Conservation (phyloP, 345 rosid genomes). For the Citrus maxima region DNA sequence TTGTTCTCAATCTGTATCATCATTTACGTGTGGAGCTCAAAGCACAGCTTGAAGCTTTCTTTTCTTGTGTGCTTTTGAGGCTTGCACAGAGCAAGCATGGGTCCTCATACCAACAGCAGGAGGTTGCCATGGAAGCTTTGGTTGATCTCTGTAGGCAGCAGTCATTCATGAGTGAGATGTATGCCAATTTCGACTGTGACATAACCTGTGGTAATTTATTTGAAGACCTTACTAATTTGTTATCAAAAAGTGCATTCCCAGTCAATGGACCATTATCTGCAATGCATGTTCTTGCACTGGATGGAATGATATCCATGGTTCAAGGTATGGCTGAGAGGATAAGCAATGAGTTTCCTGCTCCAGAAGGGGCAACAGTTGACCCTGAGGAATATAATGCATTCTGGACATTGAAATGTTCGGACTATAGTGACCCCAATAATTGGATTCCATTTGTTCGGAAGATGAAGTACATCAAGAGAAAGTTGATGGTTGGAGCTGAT, state of each 20-base stretch:
- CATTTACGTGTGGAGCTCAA: conserved; percentile 61
- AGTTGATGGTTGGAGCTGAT: conserved; percentile 60
- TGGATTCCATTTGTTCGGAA: conserved; percentile 70
- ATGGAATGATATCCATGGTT: conserved; percentile 57
- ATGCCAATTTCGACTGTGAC: conserved; percentile 76
- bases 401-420: conserved; percentile 55
- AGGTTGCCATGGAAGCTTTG: conserved; percentile 79
- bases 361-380: conserved; percentile 30
- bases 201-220: conserved; percentile 63
- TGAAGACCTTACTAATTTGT: conserved; percentile 59
- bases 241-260: conserved; percentile 71
- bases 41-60: conserved; percentile 70
- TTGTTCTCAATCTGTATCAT: conserved; percentile 67
- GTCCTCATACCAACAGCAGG: conserved; percentile 74
- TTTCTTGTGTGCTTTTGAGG: conserved; percentile 68
- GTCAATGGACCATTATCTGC: conserved; percentile 73
- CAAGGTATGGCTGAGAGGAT: conserved; percentile 61
- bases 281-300: conserved; percentile 70
- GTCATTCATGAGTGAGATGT: conserved; percentile 62
- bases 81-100: conserved; percentile 66
- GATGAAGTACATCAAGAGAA: conserved; percentile 52
- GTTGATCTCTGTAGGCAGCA: conserved; percentile 72
- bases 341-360: conserved; percentile 37
- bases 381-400: conserved; percentile 47
- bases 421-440: conserved; percentile 42